Evolutionary conservation across 192 early-diverging fungal species (phyloP).

Genomic region (Dissophora ornata): DNA sequence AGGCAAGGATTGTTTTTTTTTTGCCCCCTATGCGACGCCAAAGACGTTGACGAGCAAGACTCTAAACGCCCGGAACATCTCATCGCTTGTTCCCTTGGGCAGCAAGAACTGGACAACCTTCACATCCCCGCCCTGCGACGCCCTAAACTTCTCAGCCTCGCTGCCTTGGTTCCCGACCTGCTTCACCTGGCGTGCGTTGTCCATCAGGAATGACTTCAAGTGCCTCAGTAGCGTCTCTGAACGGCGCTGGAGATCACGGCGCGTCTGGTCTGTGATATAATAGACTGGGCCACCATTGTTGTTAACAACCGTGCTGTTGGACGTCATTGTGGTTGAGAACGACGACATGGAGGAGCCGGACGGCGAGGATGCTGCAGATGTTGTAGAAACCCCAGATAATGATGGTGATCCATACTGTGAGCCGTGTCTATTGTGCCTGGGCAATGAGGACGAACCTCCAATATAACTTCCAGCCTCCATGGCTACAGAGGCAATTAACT

Average conservation of each 20-base stretch:
- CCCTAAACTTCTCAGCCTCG: conserved; percentile 54
- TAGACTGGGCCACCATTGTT: background rate
- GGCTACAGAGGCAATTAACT: conserved; percentile 18
- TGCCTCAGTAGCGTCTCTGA: conserved; percentile 61
- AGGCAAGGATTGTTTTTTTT: too few relatives aligned
- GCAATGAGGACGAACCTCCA: background rate
- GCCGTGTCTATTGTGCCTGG: conserved; percentile 10
- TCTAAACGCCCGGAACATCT: conserved; percentile 62
- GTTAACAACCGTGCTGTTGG: background rate
- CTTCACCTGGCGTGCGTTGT: conserved; percentile 61
- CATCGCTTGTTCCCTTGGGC: conserved; percentile 56
- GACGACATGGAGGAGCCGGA: conserved; percentile 20
- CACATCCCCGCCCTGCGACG: conserved; percentile 55
- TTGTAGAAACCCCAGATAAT: background rate
- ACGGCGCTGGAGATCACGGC: conserved; percentile 58
- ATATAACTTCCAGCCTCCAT: too few relatives aligned
- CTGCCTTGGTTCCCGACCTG: conserved; percentile 56
- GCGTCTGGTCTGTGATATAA: conserved; percentile 32
- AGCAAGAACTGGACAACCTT: conserved; percentile 64
- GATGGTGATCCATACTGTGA: conserved; percentile 24
- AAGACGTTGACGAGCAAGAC: conserved; percentile 58
- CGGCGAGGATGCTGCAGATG: conserved; percentile 15
- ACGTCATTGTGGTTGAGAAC: conserved; percentile 16
- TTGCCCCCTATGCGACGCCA: conserved; percentile 58
- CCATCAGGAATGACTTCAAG: conserved; percentile 67